A percentile compares a stretch with the other conserved stretches of the same genome.
Conservation (phyloP, 768 basidiomycete species). For the Leccinum uliginosum region DNA sequence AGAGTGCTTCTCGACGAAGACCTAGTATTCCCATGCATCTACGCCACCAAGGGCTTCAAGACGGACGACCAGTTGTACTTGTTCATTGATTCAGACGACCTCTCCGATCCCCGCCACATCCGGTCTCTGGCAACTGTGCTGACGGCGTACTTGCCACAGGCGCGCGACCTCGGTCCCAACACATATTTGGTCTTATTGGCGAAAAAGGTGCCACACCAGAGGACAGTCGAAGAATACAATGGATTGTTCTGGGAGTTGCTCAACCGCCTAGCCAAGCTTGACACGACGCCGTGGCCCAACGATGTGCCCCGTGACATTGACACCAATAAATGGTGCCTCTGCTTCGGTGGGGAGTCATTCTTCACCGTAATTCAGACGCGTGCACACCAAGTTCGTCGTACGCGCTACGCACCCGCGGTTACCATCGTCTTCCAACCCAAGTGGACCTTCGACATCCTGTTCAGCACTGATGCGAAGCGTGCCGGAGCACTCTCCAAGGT, state of each 20-base stretch:
- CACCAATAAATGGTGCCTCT: conserved; percentile 19
- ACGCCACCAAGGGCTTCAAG: conserved; percentile 22
- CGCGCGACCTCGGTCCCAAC: conserved; percentile 17
- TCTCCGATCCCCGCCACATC: conserved; percentile 20
- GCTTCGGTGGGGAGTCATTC: conserved; percentile 20
- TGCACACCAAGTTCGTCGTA: conserved; percentile 20
- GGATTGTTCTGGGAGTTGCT: conserved; percentile 18
- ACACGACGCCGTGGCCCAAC: conserved; percentile 14
- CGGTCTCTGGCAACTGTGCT: conserved; percentile 14
- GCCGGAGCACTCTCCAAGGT: conserved; percentile 17
- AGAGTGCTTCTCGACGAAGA: conserved; percentile 20
- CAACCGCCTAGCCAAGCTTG: conserved; percentile 16
- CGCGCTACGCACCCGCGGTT: conserved; percentile 16
- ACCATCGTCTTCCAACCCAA: conserved; percentile 24
- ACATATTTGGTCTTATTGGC: conserved; percentile 19
- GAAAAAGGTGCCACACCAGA: conserved; percentile 5
- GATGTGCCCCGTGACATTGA: conserved; percentile 18
- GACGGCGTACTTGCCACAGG: conserved; percentile 12
- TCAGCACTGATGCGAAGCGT: conserved; percentile 18
- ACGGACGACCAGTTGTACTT: conserved; percentile 18
- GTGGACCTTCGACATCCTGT: conserved; percentile 23
- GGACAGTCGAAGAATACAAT: conserved; percentile 20
- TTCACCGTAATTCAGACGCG: conserved; percentile 21
- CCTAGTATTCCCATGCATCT: conserved; percentile 19
- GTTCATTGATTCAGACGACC: conserved; percentile 22